phyloP scores from a whole-genome alignment of 805 yeast species.

The Barnettozyma botsteinii region DNA sequence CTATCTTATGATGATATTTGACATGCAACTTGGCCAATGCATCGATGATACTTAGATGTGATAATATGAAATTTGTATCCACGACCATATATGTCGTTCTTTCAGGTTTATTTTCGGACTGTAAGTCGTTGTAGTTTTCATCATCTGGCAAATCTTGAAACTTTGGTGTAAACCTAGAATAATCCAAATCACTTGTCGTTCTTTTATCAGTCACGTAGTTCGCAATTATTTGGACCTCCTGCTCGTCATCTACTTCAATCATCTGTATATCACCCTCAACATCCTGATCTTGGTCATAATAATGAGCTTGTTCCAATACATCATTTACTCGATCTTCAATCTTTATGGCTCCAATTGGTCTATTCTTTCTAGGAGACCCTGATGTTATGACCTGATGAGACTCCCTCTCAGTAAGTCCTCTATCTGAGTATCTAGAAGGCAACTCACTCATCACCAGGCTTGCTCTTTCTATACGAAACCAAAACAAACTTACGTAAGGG shows the following conservation, averaged over 20 bases:
- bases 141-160: not conserved
- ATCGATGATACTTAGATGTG: conserved; percentile 58
- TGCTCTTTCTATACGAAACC: no score
- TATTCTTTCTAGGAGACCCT: conserved; percentile 13
- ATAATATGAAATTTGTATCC: conserved; percentile 79
- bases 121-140: conserved; percentile 3
- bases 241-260: conserved; percentile 42
- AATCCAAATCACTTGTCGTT: not conserved
- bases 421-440: conserved; percentile 22
- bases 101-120: conserved; percentile 6
- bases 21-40: conserved; percentile 38
- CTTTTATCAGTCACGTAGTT: conserved; percentile 31
- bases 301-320: conserved; percentile 5
- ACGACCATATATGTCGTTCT: conserved; percentile 47
- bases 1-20: conserved; percentile 41
- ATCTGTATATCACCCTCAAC: conserved; percentile 38
- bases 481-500: not conserved
- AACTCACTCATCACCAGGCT: conserved; percentile 15
- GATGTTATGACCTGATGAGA: conserved; percentile 16
- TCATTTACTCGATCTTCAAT: conserved; percentile 22
- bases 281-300: not conserved
- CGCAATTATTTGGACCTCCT: conserved; percentile 39
- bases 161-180: not conserved
- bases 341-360: conserved; percentile 23
- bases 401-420: conserved; percentile 18